A percentile compares a stretch with the other conserved stretches of the same genome.
phyloP scores from a whole-genome alignment of 2,329 filamentous ascomycete species.

The Diaporthe citriasiana region DNA sequence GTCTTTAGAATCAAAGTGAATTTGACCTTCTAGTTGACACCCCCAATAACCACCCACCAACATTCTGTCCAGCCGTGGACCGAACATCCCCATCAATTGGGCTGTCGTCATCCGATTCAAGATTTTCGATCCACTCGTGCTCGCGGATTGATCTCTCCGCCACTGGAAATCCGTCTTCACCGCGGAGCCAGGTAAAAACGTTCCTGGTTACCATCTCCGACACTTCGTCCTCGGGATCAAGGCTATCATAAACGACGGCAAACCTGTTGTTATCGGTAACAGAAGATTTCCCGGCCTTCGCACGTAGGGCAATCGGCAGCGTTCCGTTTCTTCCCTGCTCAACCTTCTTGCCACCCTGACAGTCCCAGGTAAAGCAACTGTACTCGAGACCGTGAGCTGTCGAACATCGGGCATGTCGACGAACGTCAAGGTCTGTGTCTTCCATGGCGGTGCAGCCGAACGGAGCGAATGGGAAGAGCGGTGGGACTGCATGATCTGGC shows the following conservation, averaged over 20 bases:
- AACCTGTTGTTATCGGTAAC: not conserved
- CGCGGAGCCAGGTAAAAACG: conserved; percentile 14
- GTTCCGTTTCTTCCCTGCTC: not conserved
- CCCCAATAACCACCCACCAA: conserved; percentile 18
- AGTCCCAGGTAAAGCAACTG: conserved; percentile 8
- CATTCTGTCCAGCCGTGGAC: conserved; percentile 5
- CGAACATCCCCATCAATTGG: conserved; percentile 1
- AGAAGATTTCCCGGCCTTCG: not conserved
- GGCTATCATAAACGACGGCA: conserved; percentile 11
- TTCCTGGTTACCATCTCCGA: conserved; percentile 22
- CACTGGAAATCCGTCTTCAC: conserved; percentile 16
- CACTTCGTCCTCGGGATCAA: conserved; percentile 22
- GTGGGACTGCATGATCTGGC: conserved; percentile 7
- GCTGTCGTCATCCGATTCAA: conserved; percentile 7
- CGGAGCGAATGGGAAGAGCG: conserved; percentile 5
- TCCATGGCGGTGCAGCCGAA: conserved; percentile 16
- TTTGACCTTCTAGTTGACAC: conserved; percentile 20
- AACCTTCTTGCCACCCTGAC: conserved; percentile 14
- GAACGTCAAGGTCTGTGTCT: conserved; percentile 25
- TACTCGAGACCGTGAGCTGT: conserved; percentile 14
- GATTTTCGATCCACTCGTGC: conserved; percentile 23
- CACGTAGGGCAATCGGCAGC: not conserved
- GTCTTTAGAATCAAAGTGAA: conserved; percentile 7
- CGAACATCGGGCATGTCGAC: conserved; percentile 24
- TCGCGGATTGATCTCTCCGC: conserved; percentile 13